phyloP scores from a whole-genome alignment of 169 alveolate species.

The Perkinsus marinus region DNA sequence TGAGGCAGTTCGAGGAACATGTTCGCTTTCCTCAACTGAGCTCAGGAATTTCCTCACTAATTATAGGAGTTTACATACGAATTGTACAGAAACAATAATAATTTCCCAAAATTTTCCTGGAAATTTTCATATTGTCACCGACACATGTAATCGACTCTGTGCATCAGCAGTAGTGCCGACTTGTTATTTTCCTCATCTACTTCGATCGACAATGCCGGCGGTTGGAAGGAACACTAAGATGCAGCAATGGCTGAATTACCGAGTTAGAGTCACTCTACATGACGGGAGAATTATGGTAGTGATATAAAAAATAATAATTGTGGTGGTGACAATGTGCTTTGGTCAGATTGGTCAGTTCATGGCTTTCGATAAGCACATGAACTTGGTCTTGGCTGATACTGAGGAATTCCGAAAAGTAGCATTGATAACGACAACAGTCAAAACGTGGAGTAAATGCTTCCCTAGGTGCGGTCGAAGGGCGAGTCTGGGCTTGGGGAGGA shows the following conservation, averaged over 20 bases:
- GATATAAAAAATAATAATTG: not conserved
- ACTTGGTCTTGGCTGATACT: slow-evolving; percentile 84
- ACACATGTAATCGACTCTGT: not conserved
- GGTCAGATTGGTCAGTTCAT: slow-evolving; percentile 86
- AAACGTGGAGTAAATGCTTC: slow-evolving; percentile 25
- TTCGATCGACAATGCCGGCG: not conserved
- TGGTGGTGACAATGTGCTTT: not conserved
- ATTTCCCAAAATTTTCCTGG: no score
- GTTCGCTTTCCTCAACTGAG: no score
- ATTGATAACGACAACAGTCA: slow-evolving; percentile 21
- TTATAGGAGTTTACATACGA: no score
- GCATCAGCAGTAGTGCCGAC: no score
- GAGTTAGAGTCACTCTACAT: slow-evolving; percentile 81
- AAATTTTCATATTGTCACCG: no score
- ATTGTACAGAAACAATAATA: no score
- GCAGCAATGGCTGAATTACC: slow-evolving; percentile 86
- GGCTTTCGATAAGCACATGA: slow-evolving; percentile 92
- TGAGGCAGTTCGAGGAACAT: not conserved
- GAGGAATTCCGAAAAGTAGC: slow-evolving; percentile 85
- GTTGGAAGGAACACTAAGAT: slow-evolving; percentile 59
- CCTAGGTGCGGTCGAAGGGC: not conserved
- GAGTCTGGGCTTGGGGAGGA: not conserved
- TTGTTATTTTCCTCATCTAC: not conserved
- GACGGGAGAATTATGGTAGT: slow-evolving; percentile 60
- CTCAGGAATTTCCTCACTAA: no score